Percentiles rank a stretch among this genome's conserved stretches.
Conservation (phyloP, 257 asterid species). For the Solanum paucissectum region DNA sequence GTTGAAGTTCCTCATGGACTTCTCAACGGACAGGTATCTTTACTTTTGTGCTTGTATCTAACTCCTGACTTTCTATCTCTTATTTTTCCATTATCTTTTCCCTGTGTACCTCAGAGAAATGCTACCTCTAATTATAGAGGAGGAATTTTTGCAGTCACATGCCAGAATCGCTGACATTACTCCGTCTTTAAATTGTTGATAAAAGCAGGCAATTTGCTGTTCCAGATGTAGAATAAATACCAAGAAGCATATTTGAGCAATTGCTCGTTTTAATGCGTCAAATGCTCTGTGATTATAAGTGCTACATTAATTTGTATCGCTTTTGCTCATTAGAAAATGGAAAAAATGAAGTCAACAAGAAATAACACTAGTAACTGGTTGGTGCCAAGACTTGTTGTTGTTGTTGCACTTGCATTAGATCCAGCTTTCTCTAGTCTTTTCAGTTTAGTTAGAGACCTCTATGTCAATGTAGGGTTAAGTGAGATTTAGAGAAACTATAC, state of each 20-base stretch:
- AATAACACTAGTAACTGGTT: background rate
- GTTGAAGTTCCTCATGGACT: conserved; percentile 63
- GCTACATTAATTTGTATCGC: background rate
- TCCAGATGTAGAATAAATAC: background rate
- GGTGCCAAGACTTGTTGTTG: background rate
- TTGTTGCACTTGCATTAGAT: background rate
- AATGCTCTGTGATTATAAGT: background rate
- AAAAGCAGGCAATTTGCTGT: background rate
- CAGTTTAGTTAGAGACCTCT: background rate
- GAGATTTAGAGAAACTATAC: background rate
- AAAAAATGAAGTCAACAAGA: background rate
- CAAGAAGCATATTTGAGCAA: background rate
- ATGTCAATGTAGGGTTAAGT: background rate
- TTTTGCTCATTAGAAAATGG: background rate
- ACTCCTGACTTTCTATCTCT: background rate
- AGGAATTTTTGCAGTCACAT: background rate
- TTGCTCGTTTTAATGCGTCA: background rate
- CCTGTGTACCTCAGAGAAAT: background rate
- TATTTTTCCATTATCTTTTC: background rate
- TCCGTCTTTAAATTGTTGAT: background rate
- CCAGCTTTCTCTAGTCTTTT: background rate
- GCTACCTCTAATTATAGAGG: background rate
- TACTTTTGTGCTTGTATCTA: background rate
- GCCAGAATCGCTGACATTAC: background rate
- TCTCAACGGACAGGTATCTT: conserved; percentile 83